These are phyloP conservation scores for Moricandia arvensis DNA, from an alignment of 345 rosid genomes.

Conservation along the genomic window DNA sequence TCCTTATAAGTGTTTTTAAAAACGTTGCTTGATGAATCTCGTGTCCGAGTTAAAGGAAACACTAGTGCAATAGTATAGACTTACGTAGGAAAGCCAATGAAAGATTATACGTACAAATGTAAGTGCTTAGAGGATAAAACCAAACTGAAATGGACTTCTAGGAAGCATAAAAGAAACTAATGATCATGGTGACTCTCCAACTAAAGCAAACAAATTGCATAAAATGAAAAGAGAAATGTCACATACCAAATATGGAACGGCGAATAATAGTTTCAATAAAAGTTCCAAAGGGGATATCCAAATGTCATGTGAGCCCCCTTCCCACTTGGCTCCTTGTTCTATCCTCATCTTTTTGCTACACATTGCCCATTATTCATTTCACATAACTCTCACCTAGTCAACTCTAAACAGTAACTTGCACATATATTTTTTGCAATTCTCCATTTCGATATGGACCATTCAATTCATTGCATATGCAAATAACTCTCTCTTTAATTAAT, in stretches of 20 bases:
- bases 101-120: background rate
- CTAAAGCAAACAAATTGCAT: background rate
- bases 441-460: slow-evolving; percentile 18
- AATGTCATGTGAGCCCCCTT: slow-evolving; percentile 66
- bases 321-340: slow-evolving; percentile 48
- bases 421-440: background rate
- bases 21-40: background rate
- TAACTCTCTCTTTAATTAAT: background rate
- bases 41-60: background rate
- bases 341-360: slow-evolving; percentile 2
- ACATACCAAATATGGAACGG: slow-evolving; percentile 23
- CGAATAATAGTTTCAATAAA: slow-evolving; percentile 17
- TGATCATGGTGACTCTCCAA: background rate
- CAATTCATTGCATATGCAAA: background rate
- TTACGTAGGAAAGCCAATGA: background rate
- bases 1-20: background rate
- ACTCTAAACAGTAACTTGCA: slow-evolving; percentile 18
- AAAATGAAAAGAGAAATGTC: slow-evolving; percentile 13
- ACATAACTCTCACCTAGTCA: slow-evolving; percentile 5
- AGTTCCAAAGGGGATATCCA: slow-evolving; percentile 62
- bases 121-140: background rate
- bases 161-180: slow-evolving; percentile 21
- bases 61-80: background rate
- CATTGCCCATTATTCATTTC: slow-evolving; percentile 18
- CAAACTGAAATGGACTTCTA: background rate